Evolutionary conservation across 2,329 filamentous ascomycete species (phyloP), one percentile per base, ranked within the genome.

Genomic region (Ophiobolus disseminans): DNA sequence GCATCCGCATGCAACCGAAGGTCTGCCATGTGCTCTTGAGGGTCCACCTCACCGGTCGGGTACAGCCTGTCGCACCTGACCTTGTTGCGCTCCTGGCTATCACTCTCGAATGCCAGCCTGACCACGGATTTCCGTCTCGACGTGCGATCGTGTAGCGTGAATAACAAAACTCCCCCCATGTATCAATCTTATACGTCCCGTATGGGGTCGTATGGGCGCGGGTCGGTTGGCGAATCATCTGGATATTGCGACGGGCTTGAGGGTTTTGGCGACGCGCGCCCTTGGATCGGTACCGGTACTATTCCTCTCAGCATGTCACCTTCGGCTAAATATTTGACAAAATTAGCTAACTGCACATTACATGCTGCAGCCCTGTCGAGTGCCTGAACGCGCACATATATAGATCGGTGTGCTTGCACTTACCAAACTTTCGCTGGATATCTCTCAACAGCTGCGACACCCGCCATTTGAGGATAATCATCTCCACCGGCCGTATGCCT

Each of bases 391-490:
- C 45, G 49, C 49, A 57, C 51, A 45, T 53, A 63, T 46, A 40
- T 46, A 57, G 54, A 50, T 44, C 52, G 54, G 45, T 40, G 50
- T 48, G 38, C 54, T 45, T 48, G 48, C 48, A 70, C 69, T 53
- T 70, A 72, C 69, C 60, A 54, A 70, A 72, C 53, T 69, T 72
- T 40, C 69, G 62, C 45, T 70, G 66, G 17, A 71, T 70, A 46
- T 72, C 69, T 45, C 69, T 57, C 34, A 72, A 50, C 21, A 72
- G 60, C 42, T 72, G 69, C 46, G 68, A 69, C 40, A 70, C 66
- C 30, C 69, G 58, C 69, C 69, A 72, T 54, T 72, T 72, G 54
- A 71, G 50, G 43, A 72, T 70, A 13, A 68, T 69, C 69, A 72
- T 72, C 40, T 70, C 66, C 11, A 72, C 68, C 9, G 65, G 54